Evolutionary conservation across 176 grass and related monocot species (phyloP).

Genomic region (Lolium perenne): DNA sequence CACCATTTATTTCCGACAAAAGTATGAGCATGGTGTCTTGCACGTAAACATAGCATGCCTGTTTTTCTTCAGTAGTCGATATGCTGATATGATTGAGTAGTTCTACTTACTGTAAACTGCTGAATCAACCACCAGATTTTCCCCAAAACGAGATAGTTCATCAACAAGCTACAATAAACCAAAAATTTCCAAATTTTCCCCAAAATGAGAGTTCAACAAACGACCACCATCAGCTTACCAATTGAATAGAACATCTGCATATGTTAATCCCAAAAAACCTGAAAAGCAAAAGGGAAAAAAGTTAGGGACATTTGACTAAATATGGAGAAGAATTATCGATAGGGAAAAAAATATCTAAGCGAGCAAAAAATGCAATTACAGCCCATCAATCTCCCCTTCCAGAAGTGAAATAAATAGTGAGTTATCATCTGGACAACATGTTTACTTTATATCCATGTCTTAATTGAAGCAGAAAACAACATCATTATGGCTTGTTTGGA

Average conservation of each 20-base stretch:
- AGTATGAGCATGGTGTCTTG: not conserved
- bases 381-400: not conserved
- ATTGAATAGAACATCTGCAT: not conserved
- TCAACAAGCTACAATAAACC: not conserved
- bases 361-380: not conserved
- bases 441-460: not conserved
- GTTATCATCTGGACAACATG: not conserved
- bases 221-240: not conserved
- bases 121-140: not conserved
- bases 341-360: not conserved
- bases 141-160: not conserved
- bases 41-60: not conserved
- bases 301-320: not conserved
- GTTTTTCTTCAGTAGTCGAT: not conserved
- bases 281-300: not conserved
- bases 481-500: too few species aligned
- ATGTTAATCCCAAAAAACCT: not conserved
- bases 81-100: not conserved
- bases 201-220: not conserved
- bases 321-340: not conserved
- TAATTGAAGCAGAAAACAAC: not conserved
- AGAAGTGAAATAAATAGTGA: not conserved
- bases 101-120: not conserved
- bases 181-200: not conserved
- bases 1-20: not conserved